A percentile compares a stretch with the other conserved stretches of the same genome.
phyloP scores from a whole-genome alignment of 2,329 filamentous ascomycete genomes.

The Cryphonectria nitschkei region DNA sequence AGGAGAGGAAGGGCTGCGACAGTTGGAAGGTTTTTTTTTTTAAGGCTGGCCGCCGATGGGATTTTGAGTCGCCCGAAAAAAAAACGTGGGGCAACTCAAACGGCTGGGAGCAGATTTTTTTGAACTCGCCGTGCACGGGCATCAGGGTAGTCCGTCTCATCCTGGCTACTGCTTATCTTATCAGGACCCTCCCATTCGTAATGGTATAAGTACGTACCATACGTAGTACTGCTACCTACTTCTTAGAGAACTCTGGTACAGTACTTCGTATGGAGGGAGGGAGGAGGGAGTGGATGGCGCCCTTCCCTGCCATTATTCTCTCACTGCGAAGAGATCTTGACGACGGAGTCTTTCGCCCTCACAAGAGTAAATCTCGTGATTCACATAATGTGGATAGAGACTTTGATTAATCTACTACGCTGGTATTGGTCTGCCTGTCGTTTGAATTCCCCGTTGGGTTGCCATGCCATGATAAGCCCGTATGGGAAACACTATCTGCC shows the following conservation, averaged over 20 bases:
- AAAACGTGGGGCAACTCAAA: conserved; percentile 27
- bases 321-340: not conserved
- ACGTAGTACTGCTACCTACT: too few species aligned
- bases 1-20: conserved; percentile 17
- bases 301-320: not conserved
- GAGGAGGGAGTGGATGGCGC: not conserved
- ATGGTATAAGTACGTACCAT: not conserved
- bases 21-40: conserved; percentile 7
- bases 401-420: not conserved
- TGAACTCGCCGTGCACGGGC: conserved; percentile 20
- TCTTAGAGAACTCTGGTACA: too few species aligned
- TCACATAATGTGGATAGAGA: not conserved
- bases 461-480: not conserved
- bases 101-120: conserved; percentile 27
- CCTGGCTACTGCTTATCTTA: conserved; percentile 3
- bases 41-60: conserved; percentile 24
- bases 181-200: not conserved
- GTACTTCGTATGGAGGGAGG: not conserved
- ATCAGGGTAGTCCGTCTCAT: conserved; percentile 3
- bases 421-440: not conserved
- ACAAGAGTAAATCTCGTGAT: not conserved
- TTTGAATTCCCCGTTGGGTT: not conserved
- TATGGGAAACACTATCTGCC: not conserved
- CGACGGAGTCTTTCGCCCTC: not conserved
- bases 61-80: conserved; percentile 26